A percentile compares a stretch with the other conserved stretches of the same genome.
Conservation (phyloP, 2,329 filamentous ascomycete genomes). For the Hirsutella thompsonii region DNA sequence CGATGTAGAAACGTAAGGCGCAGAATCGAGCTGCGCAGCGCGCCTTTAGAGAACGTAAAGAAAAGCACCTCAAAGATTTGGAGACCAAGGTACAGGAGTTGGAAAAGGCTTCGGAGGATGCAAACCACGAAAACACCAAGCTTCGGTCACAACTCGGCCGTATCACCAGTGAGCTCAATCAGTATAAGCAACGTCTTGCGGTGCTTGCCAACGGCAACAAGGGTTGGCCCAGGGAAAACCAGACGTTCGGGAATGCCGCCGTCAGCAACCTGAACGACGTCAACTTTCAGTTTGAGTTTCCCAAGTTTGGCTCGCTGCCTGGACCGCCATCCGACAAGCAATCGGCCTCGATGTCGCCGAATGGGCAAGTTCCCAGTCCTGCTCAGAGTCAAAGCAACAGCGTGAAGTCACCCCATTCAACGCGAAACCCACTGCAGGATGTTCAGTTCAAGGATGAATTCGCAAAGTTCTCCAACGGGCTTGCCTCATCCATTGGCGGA, state of each 20-base stretch:
- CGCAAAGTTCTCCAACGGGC: constrained; percentile 42
- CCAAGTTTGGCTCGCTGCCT: constrained; percentile 72
- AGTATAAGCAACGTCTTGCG: constrained; percentile 80
- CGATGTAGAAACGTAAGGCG: constrained; percentile 74
- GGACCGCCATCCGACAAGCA: constrained; percentile 23
- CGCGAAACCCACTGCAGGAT: constrained; percentile 6
- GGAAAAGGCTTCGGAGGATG: constrained; percentile 70
- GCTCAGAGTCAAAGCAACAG: constrained; percentile 16
- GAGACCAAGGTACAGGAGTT: constrained; percentile 66
- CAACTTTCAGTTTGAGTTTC: constrained; percentile 92
- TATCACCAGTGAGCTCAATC: constrained; percentile 69
- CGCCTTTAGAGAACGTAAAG: constrained; percentile 88
- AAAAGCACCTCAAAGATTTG: constrained; percentile 76
- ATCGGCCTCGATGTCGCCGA: constrained; percentile 7
- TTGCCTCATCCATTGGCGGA: constrained; percentile 41
- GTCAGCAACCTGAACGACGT: constrained; percentile 54
- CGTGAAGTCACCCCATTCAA: constrained; percentile 10
- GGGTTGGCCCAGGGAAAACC: constrained; percentile 25
- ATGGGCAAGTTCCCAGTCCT: constrained; percentile 11
- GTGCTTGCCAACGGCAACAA: constrained; percentile 28
- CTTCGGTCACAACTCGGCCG: constrained; percentile 82
- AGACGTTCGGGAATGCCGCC: constrained; percentile 29
- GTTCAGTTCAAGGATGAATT: constrained; percentile 32
- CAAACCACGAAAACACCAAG: constrained; percentile 74
- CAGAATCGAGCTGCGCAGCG: constrained; percentile 88